These are phyloP conservation scores for Wickerhamomyces bisporus DNA, from an alignment of 805 yeast species.

Conservation along the genomic window DNA sequence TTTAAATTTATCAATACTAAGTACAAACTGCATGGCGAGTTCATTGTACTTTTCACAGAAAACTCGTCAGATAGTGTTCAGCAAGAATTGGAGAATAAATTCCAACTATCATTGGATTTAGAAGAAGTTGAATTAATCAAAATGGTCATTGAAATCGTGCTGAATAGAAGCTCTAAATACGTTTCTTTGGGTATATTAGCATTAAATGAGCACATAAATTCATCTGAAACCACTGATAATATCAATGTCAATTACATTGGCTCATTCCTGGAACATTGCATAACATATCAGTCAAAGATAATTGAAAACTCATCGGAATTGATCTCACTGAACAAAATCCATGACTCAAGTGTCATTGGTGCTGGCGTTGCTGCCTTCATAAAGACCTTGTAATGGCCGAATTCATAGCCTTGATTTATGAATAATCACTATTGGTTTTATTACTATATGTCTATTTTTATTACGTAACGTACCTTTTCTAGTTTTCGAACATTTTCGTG, in stretches of 20 bases:
- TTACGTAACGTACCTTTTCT: too few species aligned
- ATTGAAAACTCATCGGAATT: conserved; percentile 24
- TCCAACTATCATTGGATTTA: not conserved
- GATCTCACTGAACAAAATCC: conserved; percentile 36
- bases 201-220: conserved; percentile 4
- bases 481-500: too few species aligned
- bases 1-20: not conserved
- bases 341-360: conserved; percentile 46
- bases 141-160: conserved; percentile 31
- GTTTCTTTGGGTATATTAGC: conserved; percentile 10
- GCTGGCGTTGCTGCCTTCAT: conserved; percentile 45
- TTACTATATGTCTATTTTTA: too few species aligned
- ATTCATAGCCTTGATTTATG: too few species aligned
- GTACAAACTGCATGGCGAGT: conserved; percentile 12
- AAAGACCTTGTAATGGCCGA: conserved; percentile 12
- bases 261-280: conserved; percentile 42
- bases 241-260: conserved; percentile 46
- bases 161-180: conserved; percentile 30
- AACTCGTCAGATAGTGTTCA: too few species aligned
- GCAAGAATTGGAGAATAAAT: not conserved
- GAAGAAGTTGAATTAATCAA: conserved; percentile 25
- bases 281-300: conserved; percentile 25
- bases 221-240: not conserved
- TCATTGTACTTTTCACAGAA: conserved; percentile 6
- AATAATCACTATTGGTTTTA: too few species aligned